Evolutionary conservation across 1,139 yeast genomes (phyloP).

Genomic region (Suhomyces chickasaworum): DNA sequence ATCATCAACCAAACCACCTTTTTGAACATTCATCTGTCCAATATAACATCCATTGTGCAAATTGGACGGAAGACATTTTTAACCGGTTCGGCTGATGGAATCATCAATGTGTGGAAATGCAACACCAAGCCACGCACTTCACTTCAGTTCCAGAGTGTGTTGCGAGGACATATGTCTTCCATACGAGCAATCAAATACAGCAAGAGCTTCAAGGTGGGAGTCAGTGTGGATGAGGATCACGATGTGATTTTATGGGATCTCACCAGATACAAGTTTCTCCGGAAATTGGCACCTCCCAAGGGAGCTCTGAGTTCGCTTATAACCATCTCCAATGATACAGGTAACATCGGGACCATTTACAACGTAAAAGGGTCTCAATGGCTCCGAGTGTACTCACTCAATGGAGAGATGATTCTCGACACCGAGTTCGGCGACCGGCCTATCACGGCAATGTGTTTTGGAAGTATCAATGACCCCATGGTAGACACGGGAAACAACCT

Average conservation of each 20-base stretch:
- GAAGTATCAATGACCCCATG: slow-evolving; percentile 32
- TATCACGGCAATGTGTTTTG: slow-evolving; percentile 34
- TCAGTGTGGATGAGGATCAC: slow-evolving; percentile 56
- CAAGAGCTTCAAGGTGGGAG: slow-evolving; percentile 52
- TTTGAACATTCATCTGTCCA: slow-evolving; percentile 41
- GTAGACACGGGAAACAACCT: slow-evolving; percentile 29
- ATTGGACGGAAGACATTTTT: slow-evolving; percentile 43
- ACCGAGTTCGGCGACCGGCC: slow-evolving; percentile 20
- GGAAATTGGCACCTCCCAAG: slow-evolving; percentile 34
- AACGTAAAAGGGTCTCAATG: slow-evolving; percentile 18
- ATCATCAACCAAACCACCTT: slow-evolving; percentile 45
- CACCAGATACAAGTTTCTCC: slow-evolving; percentile 49
- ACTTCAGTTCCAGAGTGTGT: slow-evolving; percentile 46
- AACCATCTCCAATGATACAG: slow-evolving; percentile 57
- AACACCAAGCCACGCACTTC: slow-evolving; percentile 25
- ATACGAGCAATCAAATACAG: slow-evolving; percentile 48
- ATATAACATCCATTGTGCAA: slow-evolving; percentile 39
- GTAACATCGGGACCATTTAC: slow-evolving; percentile 48
- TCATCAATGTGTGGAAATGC: slow-evolving; percentile 58
- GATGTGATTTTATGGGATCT: slow-evolving; percentile 61
- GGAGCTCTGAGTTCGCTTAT: slow-evolving; percentile 23
- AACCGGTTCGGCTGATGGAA: slow-evolving; percentile 59
- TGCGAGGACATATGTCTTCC: slow-evolving; percentile 56
- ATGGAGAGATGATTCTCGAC: slow-evolving; percentile 49
- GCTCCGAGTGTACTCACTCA: slow-evolving; percentile 50